A percentile compares a stretch with the other conserved stretches of the same genome.
phyloP scores from a whole-genome alignment of 2,329 filamentous ascomycete species.

The Apiospora phragmitis region DNA sequence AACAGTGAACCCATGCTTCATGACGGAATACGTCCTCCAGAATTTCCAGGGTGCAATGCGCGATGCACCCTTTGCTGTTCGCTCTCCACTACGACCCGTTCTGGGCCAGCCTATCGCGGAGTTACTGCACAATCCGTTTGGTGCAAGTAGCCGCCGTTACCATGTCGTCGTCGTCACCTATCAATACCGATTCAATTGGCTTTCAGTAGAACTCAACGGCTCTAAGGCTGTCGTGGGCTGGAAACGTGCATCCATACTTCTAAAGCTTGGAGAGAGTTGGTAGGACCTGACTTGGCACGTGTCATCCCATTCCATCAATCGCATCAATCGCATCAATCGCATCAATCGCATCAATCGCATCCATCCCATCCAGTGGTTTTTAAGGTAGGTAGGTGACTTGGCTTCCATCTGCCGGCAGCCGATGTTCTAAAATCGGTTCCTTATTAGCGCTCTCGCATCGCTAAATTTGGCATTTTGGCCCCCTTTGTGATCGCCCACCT shows the following conservation, averaged over 20 bases:
- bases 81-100: neutral
- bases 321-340: neutral
- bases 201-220: neutral
- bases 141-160: neutral
- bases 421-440: conserved; percentile 1
- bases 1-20: neutral
- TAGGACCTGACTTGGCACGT: neutral
- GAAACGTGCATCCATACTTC: neutral
- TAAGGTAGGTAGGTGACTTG: neutral
- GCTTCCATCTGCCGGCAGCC: conserved; percentile 1
- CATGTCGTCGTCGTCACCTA: neutral
- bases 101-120: neutral
- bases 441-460: neutral
- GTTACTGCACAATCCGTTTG: neutral
- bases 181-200: neutral
- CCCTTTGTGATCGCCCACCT: neutral
- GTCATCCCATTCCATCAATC: neutral
- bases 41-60: neutral
- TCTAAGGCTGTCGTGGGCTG: neutral
- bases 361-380: neutral
- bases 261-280: neutral
- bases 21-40: neutral
- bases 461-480: neutral
- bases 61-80: neutral
- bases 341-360: neutral